These are phyloP conservation scores for Eucalyptus fibrosa DNA, from an alignment of 345 rosid species.

Conservation along the genomic window DNA sequence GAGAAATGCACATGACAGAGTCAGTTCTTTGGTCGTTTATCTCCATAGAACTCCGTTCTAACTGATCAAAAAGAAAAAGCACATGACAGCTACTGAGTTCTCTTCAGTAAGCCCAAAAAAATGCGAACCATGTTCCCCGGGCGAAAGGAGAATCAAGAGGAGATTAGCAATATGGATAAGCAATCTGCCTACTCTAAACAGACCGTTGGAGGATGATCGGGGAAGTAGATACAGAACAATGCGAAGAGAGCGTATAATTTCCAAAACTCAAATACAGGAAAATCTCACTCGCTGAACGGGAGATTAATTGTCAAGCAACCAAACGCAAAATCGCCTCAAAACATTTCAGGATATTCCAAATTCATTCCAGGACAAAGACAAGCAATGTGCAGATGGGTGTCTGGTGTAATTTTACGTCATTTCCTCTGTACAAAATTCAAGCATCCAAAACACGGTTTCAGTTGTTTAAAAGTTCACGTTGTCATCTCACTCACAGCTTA, in stretches of 20 bases:
- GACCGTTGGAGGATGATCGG: too few relatives aligned
- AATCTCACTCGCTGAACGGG: not conserved
- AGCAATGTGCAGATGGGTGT: not conserved
- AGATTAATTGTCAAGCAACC: not conserved
- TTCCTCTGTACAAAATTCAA: not conserved
- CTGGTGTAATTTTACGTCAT: not conserved
- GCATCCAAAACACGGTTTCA: not conserved
- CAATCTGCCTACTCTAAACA: too few relatives aligned
- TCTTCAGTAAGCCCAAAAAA: not conserved
- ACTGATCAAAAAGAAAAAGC: not conserved
- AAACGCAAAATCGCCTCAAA: not conserved
- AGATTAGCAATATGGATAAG: not conserved
- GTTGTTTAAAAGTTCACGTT: not conserved
- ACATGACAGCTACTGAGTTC: not conserved
- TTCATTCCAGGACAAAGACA: not conserved
- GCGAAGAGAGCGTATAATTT: not conserved
- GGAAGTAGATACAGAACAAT: not conserved
- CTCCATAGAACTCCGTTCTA: accelerated
- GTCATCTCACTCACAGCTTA: not conserved
- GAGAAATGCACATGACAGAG: not conserved
- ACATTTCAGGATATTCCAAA: not conserved
- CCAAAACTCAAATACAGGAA: not conserved
- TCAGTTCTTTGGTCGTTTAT: not conserved
- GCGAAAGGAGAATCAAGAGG: not conserved
- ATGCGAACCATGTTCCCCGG: not conserved